Percentiles rank a stretch among this genome's conserved stretches.
Evolutionary conservation across 495 filamentous ascomycete species (phyloP).

Genomic region (Xylaria longipes): DNA sequence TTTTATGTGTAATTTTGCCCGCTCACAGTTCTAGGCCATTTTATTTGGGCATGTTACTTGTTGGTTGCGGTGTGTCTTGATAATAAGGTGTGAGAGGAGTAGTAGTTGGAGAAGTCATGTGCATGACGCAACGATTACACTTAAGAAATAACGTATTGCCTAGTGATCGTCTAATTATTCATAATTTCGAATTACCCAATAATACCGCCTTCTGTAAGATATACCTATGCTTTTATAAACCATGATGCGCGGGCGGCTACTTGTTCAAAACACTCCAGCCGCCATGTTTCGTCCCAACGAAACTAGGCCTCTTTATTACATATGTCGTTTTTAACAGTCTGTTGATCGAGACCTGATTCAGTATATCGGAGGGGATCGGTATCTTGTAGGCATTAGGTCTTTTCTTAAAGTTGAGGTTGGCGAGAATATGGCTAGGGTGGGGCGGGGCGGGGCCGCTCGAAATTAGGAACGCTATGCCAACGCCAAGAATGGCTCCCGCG

Average conservation of each 20-base stretch:
- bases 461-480: background rate
- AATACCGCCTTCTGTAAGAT: background rate
- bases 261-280: background rate
- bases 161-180: too few species aligned
- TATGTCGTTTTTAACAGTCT: background rate
- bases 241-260: background rate
- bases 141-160: background rate
- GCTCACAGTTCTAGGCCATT: background rate
- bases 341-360: background rate
- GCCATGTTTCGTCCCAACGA: background rate
- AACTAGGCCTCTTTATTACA: background rate
- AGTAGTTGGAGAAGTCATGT: slow-evolving; percentile 4
- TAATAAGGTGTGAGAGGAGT: background rate
- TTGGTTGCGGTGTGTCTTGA: too few species aligned
- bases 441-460: background rate
- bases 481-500: background rate
- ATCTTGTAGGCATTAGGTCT: background rate
- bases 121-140: slow-evolving; percentile 14
- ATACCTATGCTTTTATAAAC: background rate
- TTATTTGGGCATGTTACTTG: background rate
- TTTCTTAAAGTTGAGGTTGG: background rate
- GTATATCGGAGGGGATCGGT: background rate
- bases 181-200: background rate
- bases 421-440: too few species aligned
- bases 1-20: background rate